Percentiles rank a stretch among this genome's conserved stretches.
phyloP scores from a whole-genome alignment of 73 alveolate species.

The Paramecium pentaurelia region DNA sequence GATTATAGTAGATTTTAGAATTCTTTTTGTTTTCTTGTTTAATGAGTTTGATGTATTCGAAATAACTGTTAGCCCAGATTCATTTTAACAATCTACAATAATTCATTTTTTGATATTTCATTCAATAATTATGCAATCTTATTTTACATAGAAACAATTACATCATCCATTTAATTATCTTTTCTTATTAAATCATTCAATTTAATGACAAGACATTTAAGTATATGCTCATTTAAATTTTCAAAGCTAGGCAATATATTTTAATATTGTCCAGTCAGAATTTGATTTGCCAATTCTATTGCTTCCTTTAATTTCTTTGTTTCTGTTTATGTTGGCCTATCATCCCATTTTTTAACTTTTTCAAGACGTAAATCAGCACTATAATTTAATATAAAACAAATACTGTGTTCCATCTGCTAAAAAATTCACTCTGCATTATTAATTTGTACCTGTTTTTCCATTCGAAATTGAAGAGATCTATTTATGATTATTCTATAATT shows the following conservation, averaged over 20 bases:
- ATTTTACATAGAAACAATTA: background rate
- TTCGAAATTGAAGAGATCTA: background rate
- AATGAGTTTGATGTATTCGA: background rate
- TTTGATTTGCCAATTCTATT: background rate
- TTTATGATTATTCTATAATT: constrained; percentile 23
- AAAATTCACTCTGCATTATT: background rate
- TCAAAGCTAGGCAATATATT: background rate
- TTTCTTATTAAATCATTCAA: background rate
- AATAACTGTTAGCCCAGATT: background rate
- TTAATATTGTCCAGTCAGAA: background rate
- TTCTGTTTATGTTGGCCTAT: background rate
- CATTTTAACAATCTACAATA: background rate
- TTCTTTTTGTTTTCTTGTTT: background rate
- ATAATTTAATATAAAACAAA: background rate
- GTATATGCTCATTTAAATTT: background rate
- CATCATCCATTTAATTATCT: background rate
- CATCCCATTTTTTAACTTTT: constrained; percentile 15
- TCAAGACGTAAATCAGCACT: constrained; percentile 16
- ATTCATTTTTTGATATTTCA: background rate
- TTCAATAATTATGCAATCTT: background rate
- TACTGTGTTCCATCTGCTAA: constrained; percentile 27
- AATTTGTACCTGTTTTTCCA: background rate
- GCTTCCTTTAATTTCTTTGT: constrained; percentile 39
- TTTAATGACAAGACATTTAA: background rate
- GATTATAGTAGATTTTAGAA: background rate